Conservation (phyloP, 805 yeast species). For the Wickerhamiella australiensis region DNA sequence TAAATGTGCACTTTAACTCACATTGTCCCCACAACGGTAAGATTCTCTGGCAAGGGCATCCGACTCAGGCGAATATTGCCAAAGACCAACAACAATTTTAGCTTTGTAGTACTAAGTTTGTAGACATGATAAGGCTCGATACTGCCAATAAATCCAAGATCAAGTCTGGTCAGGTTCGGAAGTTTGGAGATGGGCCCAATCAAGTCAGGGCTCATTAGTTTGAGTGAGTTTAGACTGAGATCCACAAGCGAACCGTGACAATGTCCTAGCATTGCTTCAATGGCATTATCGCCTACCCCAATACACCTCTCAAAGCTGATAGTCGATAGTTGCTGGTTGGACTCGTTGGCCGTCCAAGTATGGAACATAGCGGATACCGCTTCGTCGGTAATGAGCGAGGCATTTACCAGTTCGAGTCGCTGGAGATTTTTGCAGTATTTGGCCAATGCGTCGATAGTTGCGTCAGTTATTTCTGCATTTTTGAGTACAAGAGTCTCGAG, state of each 20-base stretch:
- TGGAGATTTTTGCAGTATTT: conserved; percentile 39
- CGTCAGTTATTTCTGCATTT: conserved; percentile 57
- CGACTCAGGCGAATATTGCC: conserved; percentile 36
- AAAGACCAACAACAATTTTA: conserved; percentile 63
- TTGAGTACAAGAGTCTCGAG: conserved; percentile 49
- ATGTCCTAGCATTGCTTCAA: conserved; percentile 49
- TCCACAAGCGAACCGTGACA: conserved; percentile 54
- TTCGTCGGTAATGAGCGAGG: conserved; percentile 58
- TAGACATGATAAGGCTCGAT: conserved; percentile 61
- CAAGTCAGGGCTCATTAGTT: conserved; percentile 37
- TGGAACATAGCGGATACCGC: conserved; percentile 50
- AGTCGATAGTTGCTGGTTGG: conserved; percentile 42
- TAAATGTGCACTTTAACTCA: too few relatives aligned
- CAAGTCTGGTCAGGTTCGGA: conserved; percentile 55
- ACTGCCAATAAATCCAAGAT: conserved; percentile 68
- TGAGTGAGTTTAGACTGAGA: conserved; percentile 62
- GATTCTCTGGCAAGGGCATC: conserved; percentile 23
- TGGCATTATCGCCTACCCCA: conserved; percentile 49
- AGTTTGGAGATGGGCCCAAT: conserved; percentile 27
- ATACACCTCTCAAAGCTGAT: conserved; percentile 56
- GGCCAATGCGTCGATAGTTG: conserved; percentile 40
- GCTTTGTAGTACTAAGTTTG: conserved; percentile 41
- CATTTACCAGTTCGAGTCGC: conserved; percentile 42
- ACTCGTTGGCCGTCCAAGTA: conserved; percentile 34
- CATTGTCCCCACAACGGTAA: conserved; percentile 24